Conservation (phyloP, 345 rosid genomes). For the Moricandia moricandioides region DNA sequence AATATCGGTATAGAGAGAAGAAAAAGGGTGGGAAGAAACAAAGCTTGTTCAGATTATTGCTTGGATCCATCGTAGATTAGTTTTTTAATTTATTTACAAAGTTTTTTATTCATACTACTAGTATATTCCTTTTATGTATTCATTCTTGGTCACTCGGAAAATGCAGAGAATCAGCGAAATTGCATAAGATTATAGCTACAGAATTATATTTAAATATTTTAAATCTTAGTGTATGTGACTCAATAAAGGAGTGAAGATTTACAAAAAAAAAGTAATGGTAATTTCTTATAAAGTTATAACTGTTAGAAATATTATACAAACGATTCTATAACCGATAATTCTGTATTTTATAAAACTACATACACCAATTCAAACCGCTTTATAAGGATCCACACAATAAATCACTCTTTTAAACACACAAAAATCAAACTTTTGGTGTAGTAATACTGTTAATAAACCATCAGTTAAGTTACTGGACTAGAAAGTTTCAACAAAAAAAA, state of each 20-base stretch:
- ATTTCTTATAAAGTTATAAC: not conserved
- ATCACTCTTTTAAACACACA: not conserved
- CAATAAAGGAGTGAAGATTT: not conserved
- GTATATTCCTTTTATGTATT: not conserved
- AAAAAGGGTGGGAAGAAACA: conserved; percentile 34
- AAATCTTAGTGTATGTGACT: not conserved
- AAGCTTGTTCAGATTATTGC: conserved; percentile 32
- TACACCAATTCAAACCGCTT: not conserved
- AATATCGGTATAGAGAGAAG: conserved; percentile 21
- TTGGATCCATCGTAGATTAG: conserved; percentile 38
- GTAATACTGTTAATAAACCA: no score
- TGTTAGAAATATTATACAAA: not conserved
- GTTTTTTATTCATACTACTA: not conserved
- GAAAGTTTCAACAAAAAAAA: not conserved
- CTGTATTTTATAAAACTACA: not conserved
- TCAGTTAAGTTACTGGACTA: no score
- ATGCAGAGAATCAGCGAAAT: not conserved
- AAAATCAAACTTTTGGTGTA: no score
- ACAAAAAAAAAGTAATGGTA: not conserved
- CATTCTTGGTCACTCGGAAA: not conserved
- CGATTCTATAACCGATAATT: not conserved
- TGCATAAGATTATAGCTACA: not conserved
- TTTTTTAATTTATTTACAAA: not conserved
- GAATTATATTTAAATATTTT: not conserved
- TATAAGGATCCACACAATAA: not conserved